These are phyloP conservation scores for Globisporangium nunn DNA, from an alignment of 352 stramenopile genomes.

Conservation along the genomic window DNA sequence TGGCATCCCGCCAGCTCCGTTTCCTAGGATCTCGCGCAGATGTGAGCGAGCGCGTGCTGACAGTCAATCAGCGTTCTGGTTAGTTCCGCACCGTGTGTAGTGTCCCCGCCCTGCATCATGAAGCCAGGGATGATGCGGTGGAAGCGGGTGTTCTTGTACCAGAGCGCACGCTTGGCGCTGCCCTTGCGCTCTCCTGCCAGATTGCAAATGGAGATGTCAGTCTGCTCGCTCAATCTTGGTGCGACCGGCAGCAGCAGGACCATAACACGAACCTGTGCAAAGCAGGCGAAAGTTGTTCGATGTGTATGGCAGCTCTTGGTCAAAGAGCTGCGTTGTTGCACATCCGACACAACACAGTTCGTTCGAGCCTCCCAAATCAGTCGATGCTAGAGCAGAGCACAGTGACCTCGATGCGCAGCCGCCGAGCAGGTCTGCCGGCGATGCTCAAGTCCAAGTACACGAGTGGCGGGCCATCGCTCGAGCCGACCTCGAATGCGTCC, in stretches of 20 bases:
- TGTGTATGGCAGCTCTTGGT: constrained; percentile 62
- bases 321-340: constrained; percentile 36
- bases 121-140: constrained; percentile 98
- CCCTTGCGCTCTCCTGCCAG: constrained; percentile 37
- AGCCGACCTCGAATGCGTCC: constrained; percentile 38
- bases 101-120: constrained; percentile 97
- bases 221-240: background rate
- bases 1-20: constrained; percentile 90
- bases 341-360: no score
- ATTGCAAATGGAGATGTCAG: background rate
- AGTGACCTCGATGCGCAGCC: constrained; percentile 58
- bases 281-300: constrained; percentile 67
- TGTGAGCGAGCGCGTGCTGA: background rate
- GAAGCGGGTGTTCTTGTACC: constrained; percentile 94
- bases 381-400: background rate
- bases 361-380: no score
- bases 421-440: constrained; percentile 36
- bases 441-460: constrained; percentile 64
- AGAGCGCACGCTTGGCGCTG: constrained; percentile 41
- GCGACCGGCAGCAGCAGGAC: background rate
- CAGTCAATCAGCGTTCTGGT: no score
- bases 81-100: constrained; percentile 62
- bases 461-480: constrained; percentile 28
- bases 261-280: constrained; percentile 34
- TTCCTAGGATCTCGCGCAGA: constrained; percentile 27